Conservation (phyloP, 108 stramenopile genomes). For the Mediolabrus comicus region DNA sequence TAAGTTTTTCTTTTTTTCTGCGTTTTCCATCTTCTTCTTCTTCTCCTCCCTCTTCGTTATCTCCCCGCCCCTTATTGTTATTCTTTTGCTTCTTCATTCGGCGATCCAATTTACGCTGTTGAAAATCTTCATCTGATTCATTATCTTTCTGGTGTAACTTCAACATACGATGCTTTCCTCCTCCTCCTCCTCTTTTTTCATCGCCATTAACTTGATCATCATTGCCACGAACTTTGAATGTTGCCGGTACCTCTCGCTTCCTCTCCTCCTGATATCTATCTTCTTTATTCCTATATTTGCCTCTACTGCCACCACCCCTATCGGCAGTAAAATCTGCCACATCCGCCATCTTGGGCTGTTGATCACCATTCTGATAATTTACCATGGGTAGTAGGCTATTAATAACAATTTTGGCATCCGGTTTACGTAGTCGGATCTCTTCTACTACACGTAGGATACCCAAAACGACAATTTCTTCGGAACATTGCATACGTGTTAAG, state of each 20-base stretch:
- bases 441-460: constrained; percentile 82
- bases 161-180: constrained; percentile 64
- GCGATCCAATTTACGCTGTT: constrained; percentile 25
- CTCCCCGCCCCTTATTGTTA: not conserved
- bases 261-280: constrained; percentile 6
- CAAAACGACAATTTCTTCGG: constrained; percentile 77
- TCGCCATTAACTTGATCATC: constrained; percentile 45
- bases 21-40: not conserved
- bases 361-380: constrained; percentile 26
- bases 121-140: constrained; percentile 80
- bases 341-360: constrained; percentile 36
- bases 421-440: constrained; percentile 61
- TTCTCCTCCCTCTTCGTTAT: not conserved
- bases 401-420: constrained; percentile 77
- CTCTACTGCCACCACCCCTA: constrained; percentile 1
- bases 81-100: not conserved
- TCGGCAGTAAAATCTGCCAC: constrained; percentile 34
- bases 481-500: constrained; percentile 71
- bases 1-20: constrained; percentile 37
- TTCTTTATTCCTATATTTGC: constrained; percentile 12
- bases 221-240: not conserved
- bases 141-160: constrained; percentile 80
- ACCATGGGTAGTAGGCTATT: constrained; percentile 79
- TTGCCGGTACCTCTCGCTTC: constrained; percentile 51
- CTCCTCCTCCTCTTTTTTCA: constrained; percentile 84